Evolutionary conservation across 2,329 filamentous ascomycete genomes (phyloP).

Genomic region (Paecilomyces sp.): DNA sequence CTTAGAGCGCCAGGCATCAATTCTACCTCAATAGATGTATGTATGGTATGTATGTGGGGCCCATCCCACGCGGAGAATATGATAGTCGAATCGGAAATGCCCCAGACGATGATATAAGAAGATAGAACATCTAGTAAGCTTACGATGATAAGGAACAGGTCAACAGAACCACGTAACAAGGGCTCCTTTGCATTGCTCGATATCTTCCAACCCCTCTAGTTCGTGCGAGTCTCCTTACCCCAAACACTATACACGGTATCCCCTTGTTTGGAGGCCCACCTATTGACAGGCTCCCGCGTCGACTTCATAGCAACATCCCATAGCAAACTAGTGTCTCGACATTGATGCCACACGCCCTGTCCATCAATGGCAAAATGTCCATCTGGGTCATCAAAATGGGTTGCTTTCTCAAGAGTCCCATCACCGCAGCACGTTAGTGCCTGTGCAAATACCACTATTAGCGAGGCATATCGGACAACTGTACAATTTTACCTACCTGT

Average conservation of each 20-base stretch:
- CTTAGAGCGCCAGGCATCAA: no score
- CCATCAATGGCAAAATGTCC: conserved; percentile 2
- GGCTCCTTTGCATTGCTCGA: background rate
- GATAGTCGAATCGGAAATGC: background rate
- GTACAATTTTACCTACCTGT: conserved; percentile 1
- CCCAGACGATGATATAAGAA: no score
- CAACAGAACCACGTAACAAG: background rate
- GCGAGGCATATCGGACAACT: background rate
- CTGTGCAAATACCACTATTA: background rate
- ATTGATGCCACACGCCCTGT: conserved; percentile 5
- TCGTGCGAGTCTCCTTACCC: background rate
- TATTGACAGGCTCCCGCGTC: background rate
- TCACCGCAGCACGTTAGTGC: conserved; percentile 2
- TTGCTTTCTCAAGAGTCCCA: conserved; percentile 3
- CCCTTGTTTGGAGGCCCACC: conserved; percentile 2
- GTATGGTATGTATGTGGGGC: background rate
- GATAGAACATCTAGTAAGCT: no score
- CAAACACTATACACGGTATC: conserved; percentile 6
- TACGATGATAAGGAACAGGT: no score
- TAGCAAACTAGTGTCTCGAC: conserved; percentile 2
- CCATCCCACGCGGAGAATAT: background rate
- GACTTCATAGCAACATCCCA: conserved; percentile 1
- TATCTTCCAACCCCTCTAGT: background rate
- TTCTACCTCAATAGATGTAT: no score
- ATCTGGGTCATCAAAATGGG: background rate